Conservation (phyloP, 257 asterid species). For the Penstemon newberryi region DNA sequence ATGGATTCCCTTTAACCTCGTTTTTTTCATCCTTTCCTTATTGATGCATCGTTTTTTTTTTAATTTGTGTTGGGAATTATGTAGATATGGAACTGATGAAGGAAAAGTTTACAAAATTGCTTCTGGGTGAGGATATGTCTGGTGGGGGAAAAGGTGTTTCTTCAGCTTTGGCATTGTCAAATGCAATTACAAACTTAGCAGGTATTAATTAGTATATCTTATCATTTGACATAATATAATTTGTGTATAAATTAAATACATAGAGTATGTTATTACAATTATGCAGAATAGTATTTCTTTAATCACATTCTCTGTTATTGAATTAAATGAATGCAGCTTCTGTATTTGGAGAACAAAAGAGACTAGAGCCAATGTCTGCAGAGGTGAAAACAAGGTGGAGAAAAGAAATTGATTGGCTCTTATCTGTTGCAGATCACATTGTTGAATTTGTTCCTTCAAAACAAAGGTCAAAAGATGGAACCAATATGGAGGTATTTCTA, state of each 20-base stretch:
- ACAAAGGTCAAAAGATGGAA: constrained; percentile 63
- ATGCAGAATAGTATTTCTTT: neutral
- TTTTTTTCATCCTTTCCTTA: neutral
- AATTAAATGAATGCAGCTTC: constrained; percentile 49
- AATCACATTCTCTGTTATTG: neutral
- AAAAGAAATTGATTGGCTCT: constrained; percentile 70
- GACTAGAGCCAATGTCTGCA: constrained; percentile 60
- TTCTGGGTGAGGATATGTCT: constrained; percentile 77
- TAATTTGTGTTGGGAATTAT: neutral
- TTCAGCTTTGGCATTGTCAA: constrained; percentile 71
- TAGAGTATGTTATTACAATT: neutral
- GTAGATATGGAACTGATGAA: constrained; percentile 71
- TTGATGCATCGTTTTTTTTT: neutral
- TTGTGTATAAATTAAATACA: too few species aligned
- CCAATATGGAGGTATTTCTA: constrained; percentile 52
- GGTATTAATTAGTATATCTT: constrained; percentile 31
- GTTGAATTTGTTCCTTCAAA: constrained; percentile 56
- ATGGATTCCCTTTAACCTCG: neutral
- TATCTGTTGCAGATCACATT: constrained; percentile 59
- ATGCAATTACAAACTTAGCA: constrained; percentile 75
- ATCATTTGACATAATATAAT: too few species aligned
- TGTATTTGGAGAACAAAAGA: constrained; percentile 63
- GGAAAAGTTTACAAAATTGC: constrained; percentile 72
- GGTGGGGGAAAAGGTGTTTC: constrained; percentile 87
- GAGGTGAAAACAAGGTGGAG: constrained; percentile 66